phyloP scores from a whole-genome alignment of 805 yeast species.

The Suhomyces sp. region DNA sequence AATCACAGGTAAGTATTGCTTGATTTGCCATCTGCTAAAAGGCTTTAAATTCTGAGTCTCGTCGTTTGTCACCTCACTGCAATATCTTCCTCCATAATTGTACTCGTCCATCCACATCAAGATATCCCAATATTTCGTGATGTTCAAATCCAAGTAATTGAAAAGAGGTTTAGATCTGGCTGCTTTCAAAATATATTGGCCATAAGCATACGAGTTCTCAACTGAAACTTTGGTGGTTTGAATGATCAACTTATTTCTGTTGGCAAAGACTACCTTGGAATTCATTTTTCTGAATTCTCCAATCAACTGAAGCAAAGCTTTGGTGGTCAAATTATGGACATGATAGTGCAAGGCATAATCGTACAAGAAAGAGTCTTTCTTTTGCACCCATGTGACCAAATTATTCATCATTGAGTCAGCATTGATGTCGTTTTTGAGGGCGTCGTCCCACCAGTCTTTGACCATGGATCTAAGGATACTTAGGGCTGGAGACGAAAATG shows the following conservation, averaged over 20 bases:
- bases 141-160: conserved; percentile 71
- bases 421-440: conserved; percentile 58
- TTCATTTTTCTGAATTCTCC: conserved; percentile 79
- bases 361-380: conserved; percentile 67
- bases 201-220: conserved; percentile 86
- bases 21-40: conserved; percentile 73
- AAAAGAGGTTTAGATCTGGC: conserved; percentile 79
- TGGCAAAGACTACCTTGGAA: conserved; percentile 76
- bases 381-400: conserved; percentile 83
- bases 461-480: conserved; percentile 68
- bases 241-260: conserved; percentile 67
- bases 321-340: conserved; percentile 80
- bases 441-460: conserved; percentile 93
- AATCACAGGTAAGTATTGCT: conserved; percentile 67
- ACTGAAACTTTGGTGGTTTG: conserved; percentile 75
- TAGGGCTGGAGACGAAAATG: conserved; percentile 76
- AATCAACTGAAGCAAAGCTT: conserved; percentile 74
- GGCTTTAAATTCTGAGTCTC: conserved; percentile 48
- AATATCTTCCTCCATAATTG: conserved; percentile 76
- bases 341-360: conserved; percentile 82
- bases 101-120: conserved; percentile 92
- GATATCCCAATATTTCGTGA: conserved; percentile 86
- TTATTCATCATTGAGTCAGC: conserved; percentile 84
- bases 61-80: conserved; percentile 43
- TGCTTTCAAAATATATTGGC: conserved; percentile 76